These are phyloP conservation scores for Thalassiosira livingstoniorum DNA, from an alignment of 352 stramenopile species.

Conservation along the genomic window DNA sequence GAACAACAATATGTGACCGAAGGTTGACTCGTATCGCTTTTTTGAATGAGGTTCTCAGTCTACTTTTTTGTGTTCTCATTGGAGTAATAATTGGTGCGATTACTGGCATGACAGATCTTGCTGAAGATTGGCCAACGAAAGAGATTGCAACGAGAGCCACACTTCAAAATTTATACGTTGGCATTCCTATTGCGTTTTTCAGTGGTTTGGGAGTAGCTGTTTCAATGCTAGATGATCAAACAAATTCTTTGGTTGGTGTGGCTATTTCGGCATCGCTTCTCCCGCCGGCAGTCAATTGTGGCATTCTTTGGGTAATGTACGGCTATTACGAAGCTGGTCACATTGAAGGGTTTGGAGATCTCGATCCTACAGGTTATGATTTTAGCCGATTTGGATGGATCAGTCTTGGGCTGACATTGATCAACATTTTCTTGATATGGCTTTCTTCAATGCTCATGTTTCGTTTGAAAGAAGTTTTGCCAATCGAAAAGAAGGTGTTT, in stretches of 20 bases:
- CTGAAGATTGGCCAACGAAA: constrained; percentile 62
- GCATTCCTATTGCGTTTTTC: constrained; percentile 84
- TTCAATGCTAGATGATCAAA: constrained; percentile 82
- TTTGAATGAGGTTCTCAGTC: constrained; percentile 42
- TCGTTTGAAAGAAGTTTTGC: constrained; percentile 86
- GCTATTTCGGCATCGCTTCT: constrained; percentile 86
- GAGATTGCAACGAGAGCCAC: constrained; percentile 81
- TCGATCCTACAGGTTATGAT: not conserved
- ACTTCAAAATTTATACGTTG: constrained; percentile 64
- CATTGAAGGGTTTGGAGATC: not conserved
- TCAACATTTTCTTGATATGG: constrained; percentile 87
- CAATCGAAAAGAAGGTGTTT: constrained; percentile 70
- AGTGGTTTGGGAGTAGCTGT: constrained; percentile 85
- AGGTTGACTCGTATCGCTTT: constrained; percentile 32
- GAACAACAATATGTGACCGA: constrained; percentile 51
- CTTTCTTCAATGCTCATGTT: constrained; percentile 85
- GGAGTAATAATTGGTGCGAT: constrained; percentile 38
- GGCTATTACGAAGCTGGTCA: constrained; percentile 2
- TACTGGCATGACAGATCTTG: constrained; percentile 38
- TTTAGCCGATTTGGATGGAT: constrained; percentile 41
- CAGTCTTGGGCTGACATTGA: constrained; percentile 79
- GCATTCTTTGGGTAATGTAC: constrained; percentile 66
- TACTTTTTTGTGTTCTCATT: constrained; percentile 54
- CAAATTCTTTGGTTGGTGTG: constrained; percentile 83
- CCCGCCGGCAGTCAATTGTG: constrained; percentile 85